Evolutionary conservation across 169 alveolate genomes (phyloP).

Genomic region (Cryptosporidium baileyi): DNA sequence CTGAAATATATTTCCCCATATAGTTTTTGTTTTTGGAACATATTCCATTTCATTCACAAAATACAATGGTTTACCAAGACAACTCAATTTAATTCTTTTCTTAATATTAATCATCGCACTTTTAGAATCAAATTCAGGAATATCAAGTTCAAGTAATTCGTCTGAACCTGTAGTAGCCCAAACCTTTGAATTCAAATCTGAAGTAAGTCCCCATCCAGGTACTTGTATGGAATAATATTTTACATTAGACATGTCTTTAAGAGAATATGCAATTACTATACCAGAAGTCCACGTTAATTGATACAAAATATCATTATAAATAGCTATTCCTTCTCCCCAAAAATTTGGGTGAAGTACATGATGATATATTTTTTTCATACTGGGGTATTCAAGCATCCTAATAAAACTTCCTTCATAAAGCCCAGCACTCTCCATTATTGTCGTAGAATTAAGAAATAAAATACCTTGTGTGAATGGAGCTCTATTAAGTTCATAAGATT

Average conservation of each 20-base stretch:
- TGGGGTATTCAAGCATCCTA: conserved; percentile 35
- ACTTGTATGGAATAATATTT: conserved; percentile 26
- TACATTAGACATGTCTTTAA: background rate
- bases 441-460: conserved; percentile 21
- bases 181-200: background rate
- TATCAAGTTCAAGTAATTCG: conserved; percentile 17
- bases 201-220: conserved; percentile 60
- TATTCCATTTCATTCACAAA: conserved; percentile 57
- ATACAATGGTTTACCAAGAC: conserved; percentile 30
- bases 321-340: conserved; percentile 62
- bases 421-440: conserved; percentile 52
- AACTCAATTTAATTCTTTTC: background rate
- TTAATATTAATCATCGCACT: background rate
- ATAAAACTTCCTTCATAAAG: conserved; percentile 35
- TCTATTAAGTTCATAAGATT: background rate
- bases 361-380: conserved; percentile 22
- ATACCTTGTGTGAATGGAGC: conserved; percentile 59
- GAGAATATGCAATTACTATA: background rate
- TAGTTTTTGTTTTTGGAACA: conserved; percentile 45
- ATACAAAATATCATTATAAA: background rate
- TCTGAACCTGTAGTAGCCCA: conserved; percentile 65
- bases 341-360: background rate
- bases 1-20: conserved; percentile 64
- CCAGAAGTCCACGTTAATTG: conserved; percentile 55
- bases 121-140: conserved; percentile 55